Base-by-base conservation (phyloP, 2,329 filamentous ascomycete species). In the Monilinia polystroma region DNA sequence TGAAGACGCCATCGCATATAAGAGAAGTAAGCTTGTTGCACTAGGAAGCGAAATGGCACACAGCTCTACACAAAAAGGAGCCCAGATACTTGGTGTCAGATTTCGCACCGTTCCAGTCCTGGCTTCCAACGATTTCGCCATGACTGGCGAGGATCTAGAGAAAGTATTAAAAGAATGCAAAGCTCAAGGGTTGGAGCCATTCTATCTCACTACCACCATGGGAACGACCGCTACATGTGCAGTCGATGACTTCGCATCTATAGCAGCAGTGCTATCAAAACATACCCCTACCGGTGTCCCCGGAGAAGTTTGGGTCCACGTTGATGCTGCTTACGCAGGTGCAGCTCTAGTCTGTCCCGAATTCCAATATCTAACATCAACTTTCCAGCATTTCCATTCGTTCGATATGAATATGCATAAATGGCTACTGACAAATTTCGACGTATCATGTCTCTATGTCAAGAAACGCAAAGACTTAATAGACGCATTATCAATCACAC, bases 351-450 rank as follows among this genome's bases (percentile, higher is more conserved):
- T 97, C 4, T 88, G 90, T 29, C 90, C 92, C 3, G 92, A 96
- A 77, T 90, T 91, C 78, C 90, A 92, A 70, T 83, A 89, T 71
- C 83, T 92, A 60, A 82, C 88, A 1, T 75, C 81, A 29, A 80
- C 86, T 11, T 83, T 94, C 62, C 80, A 82, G 1, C 79, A 82
- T 29, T 93, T 96, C 76, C 91, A 97, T 81, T 93, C 89, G 70
- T 97, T 96, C 84, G 89, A 97, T 79, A 87, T 94, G 81, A 98
- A 97, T 81, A 90, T 97, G 85, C 93, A 97, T 83, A 98, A 98
- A 81, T 97, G 94, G 94, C 83, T 97, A 58, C 87, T 97, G 23
- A 93, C 92, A 67, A 97, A 96, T 79, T 97, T 97, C 74, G 94
- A 98, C 77, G 85, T 83, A 73, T 92, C 90, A 65, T 90, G 90